Base-by-base conservation (phyloP, 169 alveolate genomes). In the Plasmodium fragile region DNA sequence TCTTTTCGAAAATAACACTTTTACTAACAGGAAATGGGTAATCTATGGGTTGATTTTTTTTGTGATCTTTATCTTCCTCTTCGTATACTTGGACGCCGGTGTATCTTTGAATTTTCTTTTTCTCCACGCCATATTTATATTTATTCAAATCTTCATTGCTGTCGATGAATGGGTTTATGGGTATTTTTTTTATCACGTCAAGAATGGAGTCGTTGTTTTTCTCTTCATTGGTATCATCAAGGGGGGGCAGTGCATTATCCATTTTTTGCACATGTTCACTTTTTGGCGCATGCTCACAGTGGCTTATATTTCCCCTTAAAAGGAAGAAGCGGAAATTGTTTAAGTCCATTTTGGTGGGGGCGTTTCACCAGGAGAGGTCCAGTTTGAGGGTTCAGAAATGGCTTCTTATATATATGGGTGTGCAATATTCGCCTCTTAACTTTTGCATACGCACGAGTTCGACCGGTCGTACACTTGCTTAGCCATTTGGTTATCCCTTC, bases 61-160 rank as follows among this genome's bases (percentile, higher is more conserved):
- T 81, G 16, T 73, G 73, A 69, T 87, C 92, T 32, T 82, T 81
- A 34, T 53, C 92, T 16, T 69, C 72, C 45, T 92, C 84, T n/a
- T 72, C 87, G 55, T 92, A 72, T 16, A 82, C 73, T 70, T 75
- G 83, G 7, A 87, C 70, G 8, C 93, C 93, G 39, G 93, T 87
- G 72, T 77, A 87, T 59, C 93, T 78, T 41, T 87, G 82, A 30
- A 65, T 78, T 59, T 39, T 18, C 10, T 87, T 87, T 78, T 87
- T 87, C 70, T 87, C 93, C 11, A 87, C 84, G 2, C 89, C 77
- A 34, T 78, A 79, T 72, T 87, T 78, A 65, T 87, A 87, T 22
- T 87, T 87, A 78, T 87, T 87, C 43, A 87, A 34, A 87, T 87
- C 41, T 87, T 87, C 93, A 87, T 87, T 87, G 70, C 89, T 87